Evolutionary conservation across 73 alveolate species (phyloP), one percentile per base, ranked within the genome.

Genomic region (Stentor roeselii): DNA sequence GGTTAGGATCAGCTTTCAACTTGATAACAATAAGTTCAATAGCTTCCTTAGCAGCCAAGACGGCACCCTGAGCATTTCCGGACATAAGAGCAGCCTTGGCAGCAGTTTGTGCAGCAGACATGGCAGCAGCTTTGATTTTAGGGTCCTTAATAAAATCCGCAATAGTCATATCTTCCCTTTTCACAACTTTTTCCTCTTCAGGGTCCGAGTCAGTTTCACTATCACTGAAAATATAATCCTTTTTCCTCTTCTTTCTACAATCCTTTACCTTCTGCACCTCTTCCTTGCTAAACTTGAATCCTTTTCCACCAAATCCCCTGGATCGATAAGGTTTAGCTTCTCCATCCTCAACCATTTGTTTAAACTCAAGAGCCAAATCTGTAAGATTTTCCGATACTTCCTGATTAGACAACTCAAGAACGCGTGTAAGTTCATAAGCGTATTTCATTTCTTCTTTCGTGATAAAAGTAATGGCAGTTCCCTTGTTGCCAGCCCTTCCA

Each of bases 401-500:
- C 82, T 95, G 92, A 59, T 93, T 95, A 58, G 99, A 95, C 36
- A 90, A 88, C 88, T 96, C 98, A 34, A 98, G 89, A 15, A 95
- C 98, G 89, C 88, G 93, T 3, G 96, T 92, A n/a, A 98, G 87
- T 80, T 98, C 99, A 75, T 89, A 90, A 3, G 98, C 98, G 76
- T 85, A 91, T 75, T 95, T 80, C 78, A 91, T 97, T 75, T 98
- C 99, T 3, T 96, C 98, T 31, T 90, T 95, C 60, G 98, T 96
- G 30, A 98, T 93, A 82, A 98, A 96, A 67, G 99, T 98, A 77
- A 88, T 88, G 0, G 99, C 98, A n/a, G 97, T 94, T 11, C 99
- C 99, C 75, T 94, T 90, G 42, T 85, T 89, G 4, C 99, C 99
- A 36, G 99, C 99, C 77, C 99, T 86, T 30, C 99, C 99, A 3